phyloP scores from a whole-genome alignment of 2,329 filamentous ascomycete genomes.

The Graphium sp. region DNA sequence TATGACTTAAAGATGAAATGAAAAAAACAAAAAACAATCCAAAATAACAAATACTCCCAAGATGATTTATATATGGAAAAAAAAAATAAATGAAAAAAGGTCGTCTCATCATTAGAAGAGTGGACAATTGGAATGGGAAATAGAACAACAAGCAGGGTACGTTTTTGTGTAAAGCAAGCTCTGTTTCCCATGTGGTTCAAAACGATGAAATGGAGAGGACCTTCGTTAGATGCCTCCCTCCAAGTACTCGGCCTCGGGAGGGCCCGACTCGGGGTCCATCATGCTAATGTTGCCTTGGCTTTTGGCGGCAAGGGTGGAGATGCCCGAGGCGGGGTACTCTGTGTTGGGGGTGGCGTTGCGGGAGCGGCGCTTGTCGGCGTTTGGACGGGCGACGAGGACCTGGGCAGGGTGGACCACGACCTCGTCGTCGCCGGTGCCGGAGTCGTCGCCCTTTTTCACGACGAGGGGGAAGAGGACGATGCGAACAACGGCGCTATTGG shows the following conservation, averaged over 20 bases:
- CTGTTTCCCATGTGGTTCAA: too few species aligned
- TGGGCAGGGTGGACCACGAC: conserved; percentile 92
- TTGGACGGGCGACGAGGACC: conserved; percentile 57
- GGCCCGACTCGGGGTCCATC: conserved; percentile 25
- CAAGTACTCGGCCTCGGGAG: conserved; percentile 15
- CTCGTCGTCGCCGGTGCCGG: conserved; percentile 77
- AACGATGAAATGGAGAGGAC: conserved; percentile 5
- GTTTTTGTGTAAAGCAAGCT: too few species aligned
- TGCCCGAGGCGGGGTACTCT: too few species aligned
- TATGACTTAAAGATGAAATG: too few species aligned
- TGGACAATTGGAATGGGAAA: conserved; percentile 2
- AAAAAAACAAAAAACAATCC: conserved; percentile 6
- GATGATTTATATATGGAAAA: conserved; percentile 2
- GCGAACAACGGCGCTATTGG: conserved; percentile 61
- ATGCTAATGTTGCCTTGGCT: too few species aligned
- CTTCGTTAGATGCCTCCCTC: conserved; percentile 14
- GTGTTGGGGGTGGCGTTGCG: conserved; percentile 16
- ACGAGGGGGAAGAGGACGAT: conserved; percentile 92
- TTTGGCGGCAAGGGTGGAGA: too few species aligned
- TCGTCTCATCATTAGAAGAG: conserved; percentile 1
- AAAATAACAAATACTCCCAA: conserved; percentile 1
- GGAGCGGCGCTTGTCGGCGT: conserved; percentile 16
- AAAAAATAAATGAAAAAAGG: conserved; percentile 2
- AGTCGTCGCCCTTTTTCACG: conserved; percentile 86
- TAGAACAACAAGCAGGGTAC: conserved; percentile 1